Evolutionary conservation across 2,329 filamentous ascomycete genomes (phyloP).

Genomic region (Diaporthe amygdali): DNA sequence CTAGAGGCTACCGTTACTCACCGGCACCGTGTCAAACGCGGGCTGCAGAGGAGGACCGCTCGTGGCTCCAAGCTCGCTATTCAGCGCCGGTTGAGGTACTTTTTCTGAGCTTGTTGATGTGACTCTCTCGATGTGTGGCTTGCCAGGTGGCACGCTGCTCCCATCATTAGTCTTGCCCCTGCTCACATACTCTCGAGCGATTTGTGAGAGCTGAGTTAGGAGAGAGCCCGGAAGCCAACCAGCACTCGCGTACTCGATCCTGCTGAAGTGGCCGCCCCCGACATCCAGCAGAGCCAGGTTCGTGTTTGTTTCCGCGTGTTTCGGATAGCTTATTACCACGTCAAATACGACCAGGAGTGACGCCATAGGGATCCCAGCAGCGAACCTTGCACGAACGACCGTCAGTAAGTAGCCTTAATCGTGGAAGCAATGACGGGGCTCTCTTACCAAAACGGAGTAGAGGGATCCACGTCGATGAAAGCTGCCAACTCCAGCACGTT

Average conservation of each 20-base stretch:
- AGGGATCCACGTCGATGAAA: conserved; percentile 36
- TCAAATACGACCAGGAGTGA: conserved; percentile 48
- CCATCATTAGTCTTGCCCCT: conserved; percentile 21
- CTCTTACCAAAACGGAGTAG: conserved; percentile 35
- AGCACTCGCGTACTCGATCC: conserved; percentile 44
- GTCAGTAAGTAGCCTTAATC: neutral
- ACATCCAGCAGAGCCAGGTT: conserved; percentile 47
- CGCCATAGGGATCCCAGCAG: conserved; percentile 41
- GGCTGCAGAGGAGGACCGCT: neutral
- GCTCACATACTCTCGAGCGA: conserved; percentile 46
- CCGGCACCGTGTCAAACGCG: neutral
- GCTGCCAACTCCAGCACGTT: conserved; percentile 35
- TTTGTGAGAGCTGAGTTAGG: conserved; percentile 45
- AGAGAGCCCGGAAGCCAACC: conserved; percentile 42
- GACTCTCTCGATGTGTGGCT: neutral
- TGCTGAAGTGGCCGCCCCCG: conserved; percentile 47
- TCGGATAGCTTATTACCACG: conserved; percentile 43
- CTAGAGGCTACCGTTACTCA: neutral
- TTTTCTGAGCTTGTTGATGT: neutral
- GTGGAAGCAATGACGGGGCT: neutral
- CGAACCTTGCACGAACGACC: conserved; percentile 30
- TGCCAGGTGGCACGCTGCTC: neutral
- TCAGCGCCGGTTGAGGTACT: neutral
- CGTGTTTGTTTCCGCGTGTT: conserved; percentile 36
- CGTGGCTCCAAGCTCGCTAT: neutral